Evolutionary conservation across 2,329 filamentous ascomycete species (phyloP).

Genomic region (Phyllosticta ampelicida): DNA sequence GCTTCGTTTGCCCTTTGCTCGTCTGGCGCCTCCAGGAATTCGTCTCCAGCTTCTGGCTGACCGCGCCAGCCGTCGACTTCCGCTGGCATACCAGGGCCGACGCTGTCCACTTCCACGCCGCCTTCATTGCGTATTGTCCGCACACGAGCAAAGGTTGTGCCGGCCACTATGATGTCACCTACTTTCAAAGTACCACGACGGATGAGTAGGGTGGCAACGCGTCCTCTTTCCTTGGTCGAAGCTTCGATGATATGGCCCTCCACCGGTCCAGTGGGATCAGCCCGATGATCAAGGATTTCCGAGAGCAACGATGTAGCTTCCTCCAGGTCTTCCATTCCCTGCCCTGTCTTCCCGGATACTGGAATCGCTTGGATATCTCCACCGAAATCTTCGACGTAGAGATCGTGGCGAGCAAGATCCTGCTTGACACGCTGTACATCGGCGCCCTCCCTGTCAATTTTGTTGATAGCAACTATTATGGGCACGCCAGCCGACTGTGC

Average conservation of each 20-base stretch:
- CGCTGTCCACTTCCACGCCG: conserved; percentile 59
- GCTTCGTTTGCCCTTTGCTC: conserved; percentile 72
- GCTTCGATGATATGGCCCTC: conserved; percentile 95
- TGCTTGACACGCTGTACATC: conserved; percentile 75
- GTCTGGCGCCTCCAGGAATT: conserved; percentile 70
- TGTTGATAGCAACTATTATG: conserved; percentile 96
- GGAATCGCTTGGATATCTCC: conserved; percentile 87
- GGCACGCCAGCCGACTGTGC: conserved; percentile 78
- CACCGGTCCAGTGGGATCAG: conserved; percentile 62
- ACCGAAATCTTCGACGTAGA: conserved; percentile 90
- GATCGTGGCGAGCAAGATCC: conserved; percentile 70
- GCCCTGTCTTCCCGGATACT: conserved; percentile 87
- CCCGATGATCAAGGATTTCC: conserved; percentile 83
- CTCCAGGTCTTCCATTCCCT: conserved; percentile 84
- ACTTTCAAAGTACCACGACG: conserved; percentile 72
- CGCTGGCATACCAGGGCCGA: conserved; percentile 77
- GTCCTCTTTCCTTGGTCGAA: conserved; percentile 73
- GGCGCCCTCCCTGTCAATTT: conserved; percentile 80
- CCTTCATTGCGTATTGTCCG: conserved; percentile 76
- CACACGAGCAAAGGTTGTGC: conserved; percentile 79
- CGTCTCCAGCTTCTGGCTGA: conserved; percentile 74
- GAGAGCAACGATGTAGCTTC: conserved; percentile 79
- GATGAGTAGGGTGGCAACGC: conserved; percentile 79
- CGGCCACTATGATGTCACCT: conserved; percentile 79
- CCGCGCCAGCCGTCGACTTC: conserved; percentile 94